A percentile compares a stretch with the other conserved stretches of the same genome.
Evolutionary conservation across 129 eudicot species (phyloP).

Genomic region (Helichrysum umbraculigerum): DNA sequence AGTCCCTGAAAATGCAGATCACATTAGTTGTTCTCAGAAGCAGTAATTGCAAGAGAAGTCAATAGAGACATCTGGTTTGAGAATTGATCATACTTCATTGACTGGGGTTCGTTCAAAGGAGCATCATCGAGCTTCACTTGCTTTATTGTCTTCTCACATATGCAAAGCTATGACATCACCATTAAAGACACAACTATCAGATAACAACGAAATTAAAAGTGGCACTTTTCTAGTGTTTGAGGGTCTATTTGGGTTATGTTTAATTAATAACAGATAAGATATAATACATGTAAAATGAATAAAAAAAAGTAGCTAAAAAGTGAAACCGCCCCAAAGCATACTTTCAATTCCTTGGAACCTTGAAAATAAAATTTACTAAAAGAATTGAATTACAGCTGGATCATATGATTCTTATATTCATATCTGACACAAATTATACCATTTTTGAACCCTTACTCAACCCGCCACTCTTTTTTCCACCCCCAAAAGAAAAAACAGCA

Average conservation of each 20-base stretch:
- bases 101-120: conserved; percentile 11
- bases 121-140: conserved; percentile 33
- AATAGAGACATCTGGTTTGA: conserved; percentile 5
- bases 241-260: no score
- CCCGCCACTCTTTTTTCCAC: conserved; percentile 1
- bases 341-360: no score
- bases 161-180: conserved; percentile 39
- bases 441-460: neutral
- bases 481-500: neutral
- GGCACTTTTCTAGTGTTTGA: neutral
- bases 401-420: no score
- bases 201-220: neutral
- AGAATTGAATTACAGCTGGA: no score
- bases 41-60: conserved; percentile 8
- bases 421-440: neutral
- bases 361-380: no score
- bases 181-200: conserved; percentile 26
- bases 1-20: conserved; percentile 18
- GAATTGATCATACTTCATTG: conserved; percentile 33
- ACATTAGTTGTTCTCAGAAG: conserved; percentile 8
- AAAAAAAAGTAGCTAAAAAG: no score
- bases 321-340: no score
- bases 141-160: conserved; percentile 34
- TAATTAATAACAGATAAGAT: no score
- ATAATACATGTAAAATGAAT: no score